These are phyloP conservation scores for Theobroma cacao DNA, from an alignment of 345 rosid species.

Conservation along the genomic window DNA sequence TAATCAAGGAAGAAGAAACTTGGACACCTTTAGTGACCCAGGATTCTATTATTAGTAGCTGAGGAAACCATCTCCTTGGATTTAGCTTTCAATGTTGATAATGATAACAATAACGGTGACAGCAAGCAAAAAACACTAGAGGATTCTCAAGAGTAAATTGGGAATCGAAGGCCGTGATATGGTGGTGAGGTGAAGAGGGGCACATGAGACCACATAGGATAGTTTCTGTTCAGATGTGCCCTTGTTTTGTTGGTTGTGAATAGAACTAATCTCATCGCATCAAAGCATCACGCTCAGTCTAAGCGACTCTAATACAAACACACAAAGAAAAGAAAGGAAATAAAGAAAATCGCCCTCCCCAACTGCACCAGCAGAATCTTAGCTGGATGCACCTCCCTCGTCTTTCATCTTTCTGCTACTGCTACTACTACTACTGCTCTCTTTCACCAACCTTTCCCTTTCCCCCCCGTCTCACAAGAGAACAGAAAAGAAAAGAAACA, in stretches of 20 bases:
- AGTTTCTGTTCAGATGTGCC: not conserved
- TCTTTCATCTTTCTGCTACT: not conserved
- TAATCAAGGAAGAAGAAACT: no score
- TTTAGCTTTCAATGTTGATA: not conserved
- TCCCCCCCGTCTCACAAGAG: not conserved
- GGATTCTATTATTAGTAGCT: no score
- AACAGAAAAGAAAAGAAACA: not conserved
- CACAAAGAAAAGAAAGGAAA: no score
- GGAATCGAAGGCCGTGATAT: not conserved
- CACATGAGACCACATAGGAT: not conserved
- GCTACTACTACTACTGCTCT: no score
- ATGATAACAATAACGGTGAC: not conserved
- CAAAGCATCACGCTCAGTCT: no score
- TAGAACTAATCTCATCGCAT: not conserved
- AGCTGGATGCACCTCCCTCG: constrained; percentile 64
- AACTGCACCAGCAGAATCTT: constrained; percentile 53
- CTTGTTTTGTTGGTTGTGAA: not conserved
- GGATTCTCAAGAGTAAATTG: not conserved
- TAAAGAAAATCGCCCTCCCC: no score
- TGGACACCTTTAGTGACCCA: no score
- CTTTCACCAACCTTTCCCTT: not conserved
- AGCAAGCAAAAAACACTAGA: not conserved
- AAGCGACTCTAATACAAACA: no score
- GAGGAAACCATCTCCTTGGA: no score
- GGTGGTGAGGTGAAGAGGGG: not conserved